These are phyloP conservation scores for Candida takata DNA, from an alignment of 805 yeast species.

Conservation along the genomic window DNA sequence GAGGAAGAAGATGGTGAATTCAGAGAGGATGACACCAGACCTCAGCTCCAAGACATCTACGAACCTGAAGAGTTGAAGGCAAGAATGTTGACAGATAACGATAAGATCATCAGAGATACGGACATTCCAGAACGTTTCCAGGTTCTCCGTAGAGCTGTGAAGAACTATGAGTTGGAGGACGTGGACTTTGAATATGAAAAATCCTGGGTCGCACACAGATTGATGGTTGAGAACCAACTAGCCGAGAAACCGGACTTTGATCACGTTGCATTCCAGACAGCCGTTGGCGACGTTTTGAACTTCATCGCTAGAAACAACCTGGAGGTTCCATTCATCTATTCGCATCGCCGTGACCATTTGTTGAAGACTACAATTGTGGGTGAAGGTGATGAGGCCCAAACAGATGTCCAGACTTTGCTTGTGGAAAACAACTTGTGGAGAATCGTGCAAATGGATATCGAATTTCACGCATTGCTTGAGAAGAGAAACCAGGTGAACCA, in stretches of 20 bases:
- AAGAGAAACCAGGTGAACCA: constrained; percentile 59
- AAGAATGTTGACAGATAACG: constrained; percentile 86
- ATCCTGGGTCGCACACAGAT: constrained; percentile 68
- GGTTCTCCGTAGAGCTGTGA: constrained; percentile 56
- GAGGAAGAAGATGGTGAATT: constrained; percentile 51
- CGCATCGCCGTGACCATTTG: constrained; percentile 87
- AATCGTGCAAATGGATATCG: constrained; percentile 78
- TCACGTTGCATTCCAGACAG: constrained; percentile 50
- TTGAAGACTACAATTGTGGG: constrained; percentile 47
- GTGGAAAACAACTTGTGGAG: constrained; percentile 90
- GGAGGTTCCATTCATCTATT: constrained; percentile 94
- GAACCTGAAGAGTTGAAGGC: constrained; percentile 91
- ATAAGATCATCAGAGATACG: constrained; percentile 75
- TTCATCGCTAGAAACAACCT: constrained; percentile 69
- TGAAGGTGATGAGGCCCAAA: constrained; percentile 35
- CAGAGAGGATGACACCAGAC: constrained; percentile 35
- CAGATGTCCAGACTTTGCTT: constrained; percentile 37
- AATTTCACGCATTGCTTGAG: constrained; percentile 76
- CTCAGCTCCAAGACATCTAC: constrained; percentile 77
- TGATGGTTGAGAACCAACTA: constrained; percentile 48
- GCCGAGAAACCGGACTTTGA: constrained; percentile 24
- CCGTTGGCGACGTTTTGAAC: constrained; percentile 65
- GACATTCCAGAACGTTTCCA: constrained; percentile 94
- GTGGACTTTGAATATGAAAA: constrained; percentile 68
- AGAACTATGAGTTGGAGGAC: constrained; percentile 59